phyloP scores from a whole-genome alignment of 805 yeast genomes.

The Candida krabiensis region DNA sequence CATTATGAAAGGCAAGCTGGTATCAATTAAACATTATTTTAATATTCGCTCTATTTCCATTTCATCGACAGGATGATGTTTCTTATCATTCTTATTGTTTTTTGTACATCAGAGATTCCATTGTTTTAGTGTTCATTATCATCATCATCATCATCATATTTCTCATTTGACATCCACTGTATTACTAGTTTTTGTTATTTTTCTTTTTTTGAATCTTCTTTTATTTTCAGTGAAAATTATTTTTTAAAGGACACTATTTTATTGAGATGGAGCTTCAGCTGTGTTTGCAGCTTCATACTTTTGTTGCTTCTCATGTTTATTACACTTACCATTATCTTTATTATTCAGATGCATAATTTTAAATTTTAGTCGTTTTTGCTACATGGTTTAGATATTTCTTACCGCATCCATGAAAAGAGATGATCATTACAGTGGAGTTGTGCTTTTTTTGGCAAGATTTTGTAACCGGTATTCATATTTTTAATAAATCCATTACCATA shows the following conservation, averaged over 20 bases:
- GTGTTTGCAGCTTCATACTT: no score
- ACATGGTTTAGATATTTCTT: no score
- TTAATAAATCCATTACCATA: no score
- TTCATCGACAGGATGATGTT: constrained; percentile 1
- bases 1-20: neutral
- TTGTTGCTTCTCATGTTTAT: constrained; percentile 13
- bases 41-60: neutral
- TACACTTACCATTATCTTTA: constrained; percentile 1
- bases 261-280: no score
- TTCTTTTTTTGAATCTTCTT: constrained; percentile 1
- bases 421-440: no score
- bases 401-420: no score
- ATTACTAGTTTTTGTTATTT: constrained; percentile 6
- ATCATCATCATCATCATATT: constrained; percentile 3
- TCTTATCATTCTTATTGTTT: neutral
- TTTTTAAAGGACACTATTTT: constrained; percentile 1
- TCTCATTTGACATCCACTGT: constrained; percentile 5
- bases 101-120: constrained; percentile 3
- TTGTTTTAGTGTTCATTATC: constrained; percentile 5
- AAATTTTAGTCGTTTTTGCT: constrained; percentile 1
- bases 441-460: no score
- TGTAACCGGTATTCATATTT: no score
- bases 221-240: constrained; percentile 1
- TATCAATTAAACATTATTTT: constrained; percentile 5
- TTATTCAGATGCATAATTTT: constrained; percentile 4